Evolutionary conservation across 129 eudicot species (phyloP).

Genomic region (Scalesia atractyloides): DNA sequence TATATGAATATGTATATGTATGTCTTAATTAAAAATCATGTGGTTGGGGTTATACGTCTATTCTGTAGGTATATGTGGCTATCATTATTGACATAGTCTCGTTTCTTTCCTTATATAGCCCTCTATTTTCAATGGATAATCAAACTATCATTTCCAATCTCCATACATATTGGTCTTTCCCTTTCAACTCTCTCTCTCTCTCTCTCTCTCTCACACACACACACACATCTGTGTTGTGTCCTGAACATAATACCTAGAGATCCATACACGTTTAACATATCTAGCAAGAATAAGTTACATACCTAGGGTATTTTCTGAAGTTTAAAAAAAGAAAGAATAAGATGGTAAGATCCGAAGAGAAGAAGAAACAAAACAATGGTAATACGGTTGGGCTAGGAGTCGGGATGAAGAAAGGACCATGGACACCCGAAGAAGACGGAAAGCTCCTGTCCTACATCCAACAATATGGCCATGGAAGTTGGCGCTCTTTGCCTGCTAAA

Average conservation of each 20-base stretch:
- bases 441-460: constrained; percentile 59
- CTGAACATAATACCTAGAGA: constrained; percentile 31
- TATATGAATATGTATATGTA: too few relatives aligned
- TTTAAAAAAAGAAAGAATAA: background rate
- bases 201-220: background rate
- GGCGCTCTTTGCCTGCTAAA: constrained; percentile 76
- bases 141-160: background rate
- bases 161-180: background rate
- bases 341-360: constrained; percentile 50
- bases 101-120: constrained; percentile 25
- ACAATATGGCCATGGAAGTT: constrained; percentile 65
- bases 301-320: background rate
- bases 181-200: constrained; percentile 8
- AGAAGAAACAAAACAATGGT: constrained; percentile 30
- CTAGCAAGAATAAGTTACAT: background rate
- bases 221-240: background rate
- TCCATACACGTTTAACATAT: background rate
- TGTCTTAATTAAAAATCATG: too few relatives aligned
- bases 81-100: constrained; percentile 4
- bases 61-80: background rate
- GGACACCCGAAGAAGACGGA: constrained; percentile 76
- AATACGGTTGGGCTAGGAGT: constrained; percentile 32
- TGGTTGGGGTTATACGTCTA: background rate
- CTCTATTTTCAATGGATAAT: constrained; percentile 7
- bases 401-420: constrained; percentile 71